Percentiles rank a stretch among this genome's conserved stretches.
phyloP scores from a whole-genome alignment of 2,329 filamentous ascomycete species.

The Cladorrhinum sp. region DNA sequence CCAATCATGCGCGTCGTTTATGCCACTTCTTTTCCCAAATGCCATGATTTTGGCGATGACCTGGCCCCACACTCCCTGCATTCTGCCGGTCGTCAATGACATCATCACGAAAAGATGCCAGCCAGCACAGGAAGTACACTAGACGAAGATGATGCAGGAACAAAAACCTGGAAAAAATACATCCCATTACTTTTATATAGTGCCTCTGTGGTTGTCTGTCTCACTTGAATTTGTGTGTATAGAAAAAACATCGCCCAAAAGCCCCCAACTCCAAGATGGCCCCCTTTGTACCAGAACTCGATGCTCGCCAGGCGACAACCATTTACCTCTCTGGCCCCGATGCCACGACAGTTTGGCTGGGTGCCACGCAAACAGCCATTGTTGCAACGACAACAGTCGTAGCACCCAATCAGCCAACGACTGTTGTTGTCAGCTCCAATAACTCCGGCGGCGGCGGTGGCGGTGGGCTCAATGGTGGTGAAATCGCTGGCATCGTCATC shows the following conservation, averaged over 20 bases:
- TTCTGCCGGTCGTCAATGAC: neutral
- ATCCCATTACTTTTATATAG: too few species aligned
- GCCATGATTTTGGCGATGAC: neutral
- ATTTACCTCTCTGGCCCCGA: neutral
- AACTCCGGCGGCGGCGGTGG: neutral
- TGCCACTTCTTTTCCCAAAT: neutral
- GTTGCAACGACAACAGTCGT: neutral
- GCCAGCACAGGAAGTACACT: neutral
- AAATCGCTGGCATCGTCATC: conserved; percentile 8
- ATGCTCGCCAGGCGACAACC: neutral
- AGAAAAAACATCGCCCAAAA: too few species aligned
- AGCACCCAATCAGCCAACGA: neutral
- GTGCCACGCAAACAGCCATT: neutral
- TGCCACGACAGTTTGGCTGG: neutral
- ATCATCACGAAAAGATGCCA: neutral
- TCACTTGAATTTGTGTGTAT: too few species aligned
- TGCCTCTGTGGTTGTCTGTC: too few species aligned
- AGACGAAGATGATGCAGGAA: neutral
- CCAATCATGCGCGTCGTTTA: too few species aligned
- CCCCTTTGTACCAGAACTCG: neutral
- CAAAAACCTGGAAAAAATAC: neutral
- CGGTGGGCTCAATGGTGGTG: neutral
- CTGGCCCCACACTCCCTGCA: neutral
- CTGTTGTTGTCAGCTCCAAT: neutral
- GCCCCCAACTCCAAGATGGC: neutral